A percentile compares a stretch with the other conserved stretches of the same genome.
phyloP scores from a whole-genome alignment of 768 basidiomycete species.

The Auricularia sp. region DNA sequence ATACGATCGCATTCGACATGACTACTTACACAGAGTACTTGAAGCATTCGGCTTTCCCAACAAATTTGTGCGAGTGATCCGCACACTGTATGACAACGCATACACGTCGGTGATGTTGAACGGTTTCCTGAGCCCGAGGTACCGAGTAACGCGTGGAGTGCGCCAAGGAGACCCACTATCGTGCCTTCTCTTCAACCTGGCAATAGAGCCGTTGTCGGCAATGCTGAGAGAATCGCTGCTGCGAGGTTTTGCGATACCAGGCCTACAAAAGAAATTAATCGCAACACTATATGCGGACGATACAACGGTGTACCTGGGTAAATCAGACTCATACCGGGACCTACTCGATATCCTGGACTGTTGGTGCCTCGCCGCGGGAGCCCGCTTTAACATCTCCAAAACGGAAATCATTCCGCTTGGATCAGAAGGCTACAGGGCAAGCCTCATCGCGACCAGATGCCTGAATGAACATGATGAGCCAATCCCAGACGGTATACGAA shows the following conservation, averaged over 20 bases:
- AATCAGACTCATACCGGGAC: constrained; percentile 16
- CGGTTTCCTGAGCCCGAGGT: constrained; percentile 1
- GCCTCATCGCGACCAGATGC: not conserved
- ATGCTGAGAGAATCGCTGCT: constrained; percentile 15
- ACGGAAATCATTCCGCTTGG: constrained; percentile 31
- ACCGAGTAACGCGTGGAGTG: constrained; percentile 11
- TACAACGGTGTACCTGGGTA: constrained; percentile 26
- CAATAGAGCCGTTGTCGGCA: constrained; percentile 13
- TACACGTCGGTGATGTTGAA: constrained; percentile 11
- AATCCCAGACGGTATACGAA: constrained; percentile 15
- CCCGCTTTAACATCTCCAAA: constrained; percentile 32
- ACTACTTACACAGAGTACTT: constrained; percentile 12
- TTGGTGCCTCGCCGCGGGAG: constrained; percentile 32
- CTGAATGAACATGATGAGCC: not conserved
- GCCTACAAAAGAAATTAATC: constrained; percentile 4
- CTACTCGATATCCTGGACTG: constrained; percentile 19
- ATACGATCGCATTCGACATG: constrained; percentile 13
- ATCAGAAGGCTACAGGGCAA: constrained; percentile 8
- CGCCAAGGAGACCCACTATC: constrained; percentile 16
- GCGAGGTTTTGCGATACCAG: constrained; percentile 12
- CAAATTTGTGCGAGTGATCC: constrained; percentile 12
- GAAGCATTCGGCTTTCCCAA: constrained; percentile 7
- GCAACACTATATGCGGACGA: constrained; percentile 29
- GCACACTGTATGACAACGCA: constrained; percentile 11
- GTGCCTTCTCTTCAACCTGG: constrained; percentile 15